Percentiles rank a stretch among this genome's conserved stretches.
These are phyloP conservation scores for Fagus crenata DNA, from an alignment of 306 rosid species.

Conservation along the genomic window DNA sequence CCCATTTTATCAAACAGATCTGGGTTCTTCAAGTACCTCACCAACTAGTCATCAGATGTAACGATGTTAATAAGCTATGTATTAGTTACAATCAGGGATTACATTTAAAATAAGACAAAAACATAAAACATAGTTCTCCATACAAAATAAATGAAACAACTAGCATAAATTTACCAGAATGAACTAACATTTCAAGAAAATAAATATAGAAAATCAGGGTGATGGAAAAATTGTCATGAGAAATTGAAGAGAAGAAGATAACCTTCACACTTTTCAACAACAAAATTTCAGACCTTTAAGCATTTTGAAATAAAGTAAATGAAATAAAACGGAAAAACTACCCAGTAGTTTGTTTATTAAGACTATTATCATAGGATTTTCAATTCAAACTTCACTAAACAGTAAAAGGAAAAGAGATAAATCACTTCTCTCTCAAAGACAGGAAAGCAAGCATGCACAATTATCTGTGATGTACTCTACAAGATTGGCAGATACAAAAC, in stretches of 20 bases:
- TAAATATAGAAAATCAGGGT: background rate
- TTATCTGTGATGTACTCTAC: background rate
- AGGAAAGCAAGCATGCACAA: background rate
- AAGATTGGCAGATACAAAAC: slow-evolving; percentile 31
- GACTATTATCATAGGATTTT: slow-evolving; percentile 1
- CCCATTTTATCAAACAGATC: slow-evolving; percentile 96
- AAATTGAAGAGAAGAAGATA: slow-evolving; percentile 6
- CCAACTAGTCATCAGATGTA: slow-evolving; percentile 64
- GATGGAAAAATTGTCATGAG: background rate
- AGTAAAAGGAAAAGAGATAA: background rate
- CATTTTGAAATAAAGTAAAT: background rate
- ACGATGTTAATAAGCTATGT: slow-evolving; percentile 27
- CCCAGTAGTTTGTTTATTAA: slow-evolving; percentile 5
- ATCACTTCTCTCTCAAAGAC: background rate
- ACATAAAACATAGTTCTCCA: slow-evolving; percentile 5
- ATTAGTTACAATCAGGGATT: slow-evolving; percentile 16
- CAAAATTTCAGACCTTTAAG: background rate
- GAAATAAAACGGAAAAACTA: background rate
- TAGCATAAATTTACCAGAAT: background rate
- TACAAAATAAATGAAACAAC: background rate
- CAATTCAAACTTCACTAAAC: slow-evolving; percentile 11
- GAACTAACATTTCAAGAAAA: background rate
- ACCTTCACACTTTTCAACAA: slow-evolving; percentile 3
- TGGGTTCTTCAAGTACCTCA: slow-evolving; percentile 94
- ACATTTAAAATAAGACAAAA: slow-evolving; percentile 23